Conservation (phyloP, 345 rosid species). For the Citrus glauca region DNA sequence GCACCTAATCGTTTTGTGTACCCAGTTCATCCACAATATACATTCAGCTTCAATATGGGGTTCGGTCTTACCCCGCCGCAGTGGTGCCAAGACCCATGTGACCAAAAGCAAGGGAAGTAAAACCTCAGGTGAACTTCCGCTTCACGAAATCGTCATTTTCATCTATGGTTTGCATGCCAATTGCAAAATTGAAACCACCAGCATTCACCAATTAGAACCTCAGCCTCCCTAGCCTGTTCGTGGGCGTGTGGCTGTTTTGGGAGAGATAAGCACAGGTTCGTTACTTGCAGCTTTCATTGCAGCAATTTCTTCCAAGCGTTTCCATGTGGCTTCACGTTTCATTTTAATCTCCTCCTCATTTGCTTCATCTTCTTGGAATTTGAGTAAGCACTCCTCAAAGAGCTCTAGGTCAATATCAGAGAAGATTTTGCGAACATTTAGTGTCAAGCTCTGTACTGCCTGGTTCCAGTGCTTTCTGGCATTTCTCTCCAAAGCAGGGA, state of each 20-base stretch:
- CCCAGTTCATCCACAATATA: constrained; percentile 15
- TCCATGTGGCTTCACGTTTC: constrained; percentile 62
- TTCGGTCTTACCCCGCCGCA: constrained; percentile 2
- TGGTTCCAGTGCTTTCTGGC: constrained; percentile 77
- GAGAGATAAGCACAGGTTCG: constrained; percentile 45
- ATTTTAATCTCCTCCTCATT: constrained; percentile 42
- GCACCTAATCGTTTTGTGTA: background rate
- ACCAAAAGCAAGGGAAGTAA: constrained; percentile 11
- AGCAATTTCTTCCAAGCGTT: constrained; percentile 66
- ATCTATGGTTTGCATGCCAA: constrained; percentile 14
- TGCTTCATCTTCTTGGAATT: constrained; percentile 61
- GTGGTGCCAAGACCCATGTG: constrained; percentile 3
- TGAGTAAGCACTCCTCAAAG: constrained; percentile 62
- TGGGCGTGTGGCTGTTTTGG: constrained; percentile 15
- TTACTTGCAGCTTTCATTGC: constrained; percentile 49
- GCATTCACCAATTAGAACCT: background rate
- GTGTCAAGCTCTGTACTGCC: constrained; percentile 73
- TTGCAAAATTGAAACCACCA: background rate
- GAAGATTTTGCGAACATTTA: constrained; percentile 74
- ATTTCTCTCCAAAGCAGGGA: constrained; percentile 69
- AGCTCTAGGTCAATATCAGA: constrained; percentile 67
- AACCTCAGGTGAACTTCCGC: constrained; percentile 4
- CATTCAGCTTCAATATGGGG: constrained; percentile 12
- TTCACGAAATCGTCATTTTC: constrained; percentile 12
- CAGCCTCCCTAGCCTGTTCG: constrained; percentile 33